phyloP scores from a whole-genome alignment of 1,139 yeast genomes.

The Kluyveromyces marxianus region DNA sequence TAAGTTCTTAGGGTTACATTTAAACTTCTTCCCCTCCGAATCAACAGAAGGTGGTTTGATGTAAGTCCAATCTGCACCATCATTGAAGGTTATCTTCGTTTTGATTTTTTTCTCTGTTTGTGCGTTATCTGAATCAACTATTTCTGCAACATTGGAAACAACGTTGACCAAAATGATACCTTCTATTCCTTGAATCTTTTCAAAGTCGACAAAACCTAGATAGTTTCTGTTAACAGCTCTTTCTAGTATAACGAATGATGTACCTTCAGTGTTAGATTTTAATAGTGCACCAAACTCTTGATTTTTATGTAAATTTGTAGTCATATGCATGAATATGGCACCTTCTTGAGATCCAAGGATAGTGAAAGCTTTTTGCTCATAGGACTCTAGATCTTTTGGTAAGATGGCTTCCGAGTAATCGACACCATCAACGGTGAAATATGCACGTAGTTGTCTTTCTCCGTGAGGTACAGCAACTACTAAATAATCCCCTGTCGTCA shows the following conservation, averaged over 20 bases:
- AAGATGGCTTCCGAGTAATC: conserved; percentile 73
- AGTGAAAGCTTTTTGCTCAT: conserved; percentile 76
- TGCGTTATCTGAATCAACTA: conserved; percentile 4
- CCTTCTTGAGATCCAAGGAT: conserved; percentile 69
- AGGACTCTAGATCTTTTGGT: conserved; percentile 54
- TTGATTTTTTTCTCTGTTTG: conserved; percentile 48
- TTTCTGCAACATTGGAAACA: conserved; percentile 44
- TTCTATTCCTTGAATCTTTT: conserved; percentile 76
- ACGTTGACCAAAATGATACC: conserved; percentile 74
- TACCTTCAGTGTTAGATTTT: conserved; percentile 92
- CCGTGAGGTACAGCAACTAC: conserved; percentile 54
- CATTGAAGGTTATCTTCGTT: conserved; percentile 77
- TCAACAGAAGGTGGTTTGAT: conserved; percentile 62
- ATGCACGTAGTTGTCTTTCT: conserved; percentile 47
- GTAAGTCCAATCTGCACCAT: conserved; percentile 83
- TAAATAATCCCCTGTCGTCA: conserved; percentile 56
- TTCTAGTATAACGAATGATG: conserved; percentile 71
- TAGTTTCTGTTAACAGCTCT: conserved; percentile 69
- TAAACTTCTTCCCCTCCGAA: conserved; percentile 50
- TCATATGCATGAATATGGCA: conserved; percentile 76
- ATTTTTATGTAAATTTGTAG: conserved; percentile 46
- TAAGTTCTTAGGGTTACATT: conserved; percentile 45
- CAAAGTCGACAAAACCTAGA: conserved; percentile 81
- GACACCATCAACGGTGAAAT: conserved; percentile 75
- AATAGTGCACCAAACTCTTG: conserved; percentile 73